Conservation (phyloP, 352 stramenopile genomes). For the Phytopythium boreale region DNA sequence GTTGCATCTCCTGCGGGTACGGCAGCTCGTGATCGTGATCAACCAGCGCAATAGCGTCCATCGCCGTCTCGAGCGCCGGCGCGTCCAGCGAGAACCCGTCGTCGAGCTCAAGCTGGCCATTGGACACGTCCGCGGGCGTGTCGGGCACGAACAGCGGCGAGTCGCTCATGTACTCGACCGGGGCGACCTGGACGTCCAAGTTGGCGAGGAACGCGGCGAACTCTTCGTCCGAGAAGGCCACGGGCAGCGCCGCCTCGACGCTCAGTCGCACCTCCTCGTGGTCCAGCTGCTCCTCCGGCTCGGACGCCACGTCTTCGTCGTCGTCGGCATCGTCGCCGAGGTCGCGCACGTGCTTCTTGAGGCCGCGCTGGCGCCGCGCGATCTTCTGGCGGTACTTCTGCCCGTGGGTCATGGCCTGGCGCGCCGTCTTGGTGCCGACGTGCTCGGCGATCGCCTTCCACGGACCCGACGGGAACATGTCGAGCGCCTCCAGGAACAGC, state of each 20-base stretch:
- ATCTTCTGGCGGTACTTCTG: conserved; percentile 92
- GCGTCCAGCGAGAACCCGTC: conserved; percentile 13
- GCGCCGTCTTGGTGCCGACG: conserved; percentile 56
- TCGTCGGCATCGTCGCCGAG: conserved; percentile 24
- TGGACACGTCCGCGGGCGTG: neutral
- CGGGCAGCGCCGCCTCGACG: conserved; percentile 16
- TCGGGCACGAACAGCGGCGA: conserved; percentile 23
- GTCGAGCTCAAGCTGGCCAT: conserved; percentile 1
- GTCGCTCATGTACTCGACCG: conserved; percentile 10
- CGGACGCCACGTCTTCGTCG: conserved; percentile 1
- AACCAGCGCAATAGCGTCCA: neutral
- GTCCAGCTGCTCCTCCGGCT: conserved; percentile 1
- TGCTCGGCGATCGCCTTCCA: conserved; percentile 51
- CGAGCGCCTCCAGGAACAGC: conserved; percentile 46
- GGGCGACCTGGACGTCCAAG: conserved; percentile 19
- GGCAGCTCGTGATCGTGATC: conserved; percentile 7
- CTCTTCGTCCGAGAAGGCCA: conserved; percentile 21
- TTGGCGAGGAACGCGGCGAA: conserved; percentile 21
- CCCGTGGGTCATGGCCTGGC: conserved; percentile 91
- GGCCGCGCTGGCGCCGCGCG: conserved; percentile 32
- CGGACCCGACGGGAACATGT: conserved; percentile 39
- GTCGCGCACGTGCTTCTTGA: conserved; percentile 34
- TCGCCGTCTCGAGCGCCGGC: neutral
- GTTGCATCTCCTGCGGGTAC: conserved; percentile 22
- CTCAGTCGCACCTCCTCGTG: conserved; percentile 3